A percentile compares a stretch with the other conserved stretches of the same genome.
phyloP scores from a whole-genome alignment of 805 yeast species.

The Pichia insulana region DNA sequence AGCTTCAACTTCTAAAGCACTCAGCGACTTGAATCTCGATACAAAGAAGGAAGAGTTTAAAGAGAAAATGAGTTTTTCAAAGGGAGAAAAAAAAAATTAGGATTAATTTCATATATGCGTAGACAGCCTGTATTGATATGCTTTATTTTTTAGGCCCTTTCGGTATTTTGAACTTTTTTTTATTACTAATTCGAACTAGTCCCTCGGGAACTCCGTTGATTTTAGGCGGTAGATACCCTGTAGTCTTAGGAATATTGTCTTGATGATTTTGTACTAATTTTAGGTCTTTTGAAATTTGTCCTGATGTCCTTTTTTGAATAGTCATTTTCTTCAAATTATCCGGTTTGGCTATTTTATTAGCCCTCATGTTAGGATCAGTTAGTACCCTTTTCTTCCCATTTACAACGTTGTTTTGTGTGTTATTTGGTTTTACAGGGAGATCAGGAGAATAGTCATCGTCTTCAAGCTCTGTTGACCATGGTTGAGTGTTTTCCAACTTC shows the following conservation, averaged over 20 bases:
- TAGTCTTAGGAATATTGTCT: not conserved
- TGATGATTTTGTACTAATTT: not conserved
- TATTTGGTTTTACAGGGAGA: not conserved
- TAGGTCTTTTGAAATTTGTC: slow-evolving; percentile 5
- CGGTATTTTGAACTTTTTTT: slow-evolving; percentile 2
- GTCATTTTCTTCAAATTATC: not conserved
- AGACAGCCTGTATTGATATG: not conserved
- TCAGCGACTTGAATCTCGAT: no score
- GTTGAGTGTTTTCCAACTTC: not conserved
- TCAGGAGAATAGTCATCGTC: not conserved
- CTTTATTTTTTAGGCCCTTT: not conserved
- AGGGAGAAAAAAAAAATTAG: slow-evolving; percentile 26
- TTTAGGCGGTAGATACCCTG: slow-evolving; percentile 3
- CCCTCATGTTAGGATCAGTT: not conserved
- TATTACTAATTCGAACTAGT: slow-evolving; percentile 11
- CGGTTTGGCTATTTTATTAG: not conserved
- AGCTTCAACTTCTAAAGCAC: no score
- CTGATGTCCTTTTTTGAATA: slow-evolving; percentile 2
- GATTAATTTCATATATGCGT: not conserved
- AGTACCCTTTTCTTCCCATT: no score
- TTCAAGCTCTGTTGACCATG: not conserved
- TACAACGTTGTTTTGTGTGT: no score
- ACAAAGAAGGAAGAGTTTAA: slow-evolving; percentile 7
- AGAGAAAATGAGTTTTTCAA: slow-evolving; percentile 15
- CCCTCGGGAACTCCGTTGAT: slow-evolving; percentile 4